Evolutionary conservation across 805 yeast species (phyloP).

Genomic region (Pichia membranifaciens): DNA sequence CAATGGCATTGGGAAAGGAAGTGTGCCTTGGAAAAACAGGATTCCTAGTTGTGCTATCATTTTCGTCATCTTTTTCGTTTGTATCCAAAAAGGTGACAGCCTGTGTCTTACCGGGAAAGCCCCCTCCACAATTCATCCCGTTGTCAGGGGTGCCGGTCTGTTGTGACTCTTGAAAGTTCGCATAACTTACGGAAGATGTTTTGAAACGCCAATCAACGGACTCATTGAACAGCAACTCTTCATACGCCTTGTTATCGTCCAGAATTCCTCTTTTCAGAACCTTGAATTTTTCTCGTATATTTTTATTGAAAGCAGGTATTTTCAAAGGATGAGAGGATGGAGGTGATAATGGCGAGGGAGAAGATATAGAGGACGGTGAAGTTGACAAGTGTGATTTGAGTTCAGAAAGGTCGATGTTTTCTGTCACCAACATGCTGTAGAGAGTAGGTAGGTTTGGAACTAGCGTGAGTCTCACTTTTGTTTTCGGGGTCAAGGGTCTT

Average conservation of each 20-base stretch:
- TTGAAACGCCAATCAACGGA: slow-evolving; percentile 14
- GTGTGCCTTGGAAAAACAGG: neutral
- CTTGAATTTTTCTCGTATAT: slow-evolving; percentile 5
- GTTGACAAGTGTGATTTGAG: neutral
- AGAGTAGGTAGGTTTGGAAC: slow-evolving; percentile 40
- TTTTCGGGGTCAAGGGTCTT: slow-evolving; percentile 45
- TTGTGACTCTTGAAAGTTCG: neutral
- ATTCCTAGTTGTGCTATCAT: neutral
- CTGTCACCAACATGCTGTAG: slow-evolving; percentile 37
- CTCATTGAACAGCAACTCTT: slow-evolving; percentile 9
- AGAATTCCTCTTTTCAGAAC: slow-evolving; percentile 8
- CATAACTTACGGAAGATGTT: slow-evolving; percentile 1
- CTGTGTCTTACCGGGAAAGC: slow-evolving; percentile 17
- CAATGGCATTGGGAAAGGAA: slow-evolving; percentile 11
- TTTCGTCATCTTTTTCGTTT: neutral
- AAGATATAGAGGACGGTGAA: neutral
- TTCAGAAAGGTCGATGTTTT: slow-evolving; percentile 14
- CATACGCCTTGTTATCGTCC: slow-evolving; percentile 2
- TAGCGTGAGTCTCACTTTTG: slow-evolving; percentile 42
- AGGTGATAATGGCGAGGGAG: neutral
- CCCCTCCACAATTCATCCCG: neutral
- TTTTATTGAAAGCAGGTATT: neutral
- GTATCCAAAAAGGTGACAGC: slow-evolving; percentile 16
- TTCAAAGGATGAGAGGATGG: neutral
- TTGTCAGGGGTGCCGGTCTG: neutral